Evolutionary conservation across 352 stramenopile genomes (phyloP), one percentile per base, ranked within the genome.

Genomic region (Globisporangium ultimum): DNA sequence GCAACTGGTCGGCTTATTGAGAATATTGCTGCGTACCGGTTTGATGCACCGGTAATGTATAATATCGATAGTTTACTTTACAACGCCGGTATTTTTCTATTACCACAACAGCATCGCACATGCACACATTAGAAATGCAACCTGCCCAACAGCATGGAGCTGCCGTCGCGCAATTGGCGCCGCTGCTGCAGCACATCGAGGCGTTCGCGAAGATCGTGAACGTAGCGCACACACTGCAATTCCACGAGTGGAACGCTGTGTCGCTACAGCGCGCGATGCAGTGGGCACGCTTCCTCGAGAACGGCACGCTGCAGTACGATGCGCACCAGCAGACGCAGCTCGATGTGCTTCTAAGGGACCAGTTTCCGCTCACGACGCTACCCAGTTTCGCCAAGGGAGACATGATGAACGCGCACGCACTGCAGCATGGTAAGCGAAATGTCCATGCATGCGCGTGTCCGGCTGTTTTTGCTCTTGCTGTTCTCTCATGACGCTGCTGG

Each of bases 191-290:
- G 58, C 54, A 72, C 21, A 61, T 55, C 43, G 54, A 74, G 55
- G 57, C 57, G 46, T 87, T 84, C 47, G 67, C 78, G 43, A 69
- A 72, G 63, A 70, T 87, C 47, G 54, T 77, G 45, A 80, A 80
- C 45, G 51, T 73, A 21, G 74, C 71, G 46, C 76, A 84, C 59
- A 87, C 76, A 24, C 67, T 61, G 22, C 60, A 82, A 36, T 54
- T 84, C 40, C 67, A 76, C 50, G 60, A 82, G 53, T 87, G 76
- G 74, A 82, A 84, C 58, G 49, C 67, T 41, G 64, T 80, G 57
- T 84, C 74, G 32, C 67, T 87, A 12, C 36, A 71, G 10, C 54
- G 74, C 46, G 70, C 72, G 57, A 43, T 79, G 45, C 60, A 80
- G 54, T 84, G 74, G 76, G 67, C 72, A 0, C 58, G 22, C 20